phyloP scores from a whole-genome alignment of 805 yeast genomes.

The Metschnikowia lochheadii region DNA sequence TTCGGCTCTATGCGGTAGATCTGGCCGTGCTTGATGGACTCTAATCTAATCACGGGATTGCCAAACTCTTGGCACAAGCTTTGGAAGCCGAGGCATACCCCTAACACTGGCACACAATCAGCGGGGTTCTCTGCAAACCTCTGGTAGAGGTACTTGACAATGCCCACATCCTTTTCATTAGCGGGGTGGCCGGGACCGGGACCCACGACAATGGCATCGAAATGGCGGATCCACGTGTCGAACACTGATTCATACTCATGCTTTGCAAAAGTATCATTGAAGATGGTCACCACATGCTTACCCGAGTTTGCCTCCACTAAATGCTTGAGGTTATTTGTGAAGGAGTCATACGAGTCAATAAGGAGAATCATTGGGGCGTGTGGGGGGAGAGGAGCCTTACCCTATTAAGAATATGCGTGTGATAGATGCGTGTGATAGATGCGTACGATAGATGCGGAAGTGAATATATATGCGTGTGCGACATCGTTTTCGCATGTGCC shows the following conservation, averaged over 20 bases:
- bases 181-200: slow-evolving; percentile 97
- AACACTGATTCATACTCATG: slow-evolving; percentile 34
- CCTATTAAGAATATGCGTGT: not conserved
- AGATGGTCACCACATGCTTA: slow-evolving; percentile 51
- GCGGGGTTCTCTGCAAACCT: slow-evolving; percentile 14
- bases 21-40: slow-evolving; percentile 80
- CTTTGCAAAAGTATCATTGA: slow-evolving; percentile 51
- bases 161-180: slow-evolving; percentile 60
- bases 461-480: not conserved
- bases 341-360: slow-evolving; percentile 93
- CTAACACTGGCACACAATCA: slow-evolving; percentile 60
- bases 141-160: slow-evolving; percentile 56
- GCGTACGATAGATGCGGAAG: too few relatives aligned
- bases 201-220: slow-evolving; percentile 80
- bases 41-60: slow-evolving; percentile 47
- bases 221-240: slow-evolving; percentile 40
- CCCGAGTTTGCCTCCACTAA: slow-evolving; percentile 54
- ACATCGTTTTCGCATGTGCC: not conserved
- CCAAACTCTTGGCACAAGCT: slow-evolving; percentile 66
- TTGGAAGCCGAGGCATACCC: slow-evolving; percentile 93
- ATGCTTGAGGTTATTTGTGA: slow-evolving; percentile 74
- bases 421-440: not conserved
- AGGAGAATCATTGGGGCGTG: slow-evolving; percentile 48
- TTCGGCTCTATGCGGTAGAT: slow-evolving; percentile 51
- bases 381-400: not conserved